Conservation (phyloP, 345 rosid species). For the Rhizophora mangle region DNA sequence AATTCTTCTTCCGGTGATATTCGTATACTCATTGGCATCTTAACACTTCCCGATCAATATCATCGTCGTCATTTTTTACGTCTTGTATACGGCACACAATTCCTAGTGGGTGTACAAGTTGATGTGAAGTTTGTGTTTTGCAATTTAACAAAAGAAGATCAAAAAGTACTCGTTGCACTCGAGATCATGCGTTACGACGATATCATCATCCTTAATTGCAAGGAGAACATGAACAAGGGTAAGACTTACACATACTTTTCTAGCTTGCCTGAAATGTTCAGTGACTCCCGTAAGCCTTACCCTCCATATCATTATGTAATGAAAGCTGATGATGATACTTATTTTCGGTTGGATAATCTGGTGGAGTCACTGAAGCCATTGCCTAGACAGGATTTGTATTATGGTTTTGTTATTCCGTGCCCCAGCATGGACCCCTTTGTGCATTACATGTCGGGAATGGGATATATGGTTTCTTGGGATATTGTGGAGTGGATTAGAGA, state of each 20-base stretch:
- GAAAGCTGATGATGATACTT: constrained; percentile 76
- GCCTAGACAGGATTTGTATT: constrained; percentile 75
- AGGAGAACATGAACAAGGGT: constrained; percentile 86
- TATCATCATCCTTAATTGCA: constrained; percentile 69
- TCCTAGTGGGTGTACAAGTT: constrained; percentile 36
- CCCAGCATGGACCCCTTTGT: constrained; percentile 82
- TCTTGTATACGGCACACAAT: constrained; percentile 63
- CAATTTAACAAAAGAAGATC: constrained; percentile 85
- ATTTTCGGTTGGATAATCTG: constrained; percentile 46
- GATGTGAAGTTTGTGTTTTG: constrained; percentile 92
- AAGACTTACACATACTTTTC: constrained; percentile 80
- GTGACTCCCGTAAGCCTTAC: constrained; percentile 27
- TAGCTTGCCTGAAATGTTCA: constrained; percentile 60
- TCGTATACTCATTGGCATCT: constrained; percentile 71
- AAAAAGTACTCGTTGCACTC: constrained; percentile 68
- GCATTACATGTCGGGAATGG: constrained; percentile 89
- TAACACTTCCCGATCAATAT: constrained; percentile 82
- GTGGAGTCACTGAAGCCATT: constrained; percentile 56
- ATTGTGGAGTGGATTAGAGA: constrained; percentile 82
- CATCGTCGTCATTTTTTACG: constrained; percentile 67
- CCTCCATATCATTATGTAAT: constrained; percentile 86
- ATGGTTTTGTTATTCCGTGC: constrained; percentile 85
- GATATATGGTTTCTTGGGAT: constrained; percentile 75
- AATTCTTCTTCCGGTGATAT: constrained; percentile 35
- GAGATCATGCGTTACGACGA: constrained; percentile 88